Conservation (phyloP, 2,329 filamentous ascomycete genomes). For the Xylaria sp. region DNA sequence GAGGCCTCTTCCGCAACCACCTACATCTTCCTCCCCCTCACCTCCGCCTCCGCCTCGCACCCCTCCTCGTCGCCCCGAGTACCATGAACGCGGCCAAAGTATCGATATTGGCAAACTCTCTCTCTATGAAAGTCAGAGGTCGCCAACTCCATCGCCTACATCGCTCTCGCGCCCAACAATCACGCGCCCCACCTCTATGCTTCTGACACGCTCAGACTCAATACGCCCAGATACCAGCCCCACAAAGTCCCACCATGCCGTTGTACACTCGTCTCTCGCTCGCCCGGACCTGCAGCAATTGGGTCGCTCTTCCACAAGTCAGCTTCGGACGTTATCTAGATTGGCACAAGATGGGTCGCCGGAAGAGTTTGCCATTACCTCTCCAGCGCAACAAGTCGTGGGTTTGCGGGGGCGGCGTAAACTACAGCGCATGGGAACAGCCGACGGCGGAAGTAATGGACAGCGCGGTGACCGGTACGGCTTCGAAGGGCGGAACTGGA, state of each 20-base stretch:
- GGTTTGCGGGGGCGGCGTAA: constrained; percentile 86
- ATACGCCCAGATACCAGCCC: constrained; percentile 52
- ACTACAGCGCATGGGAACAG: constrained; percentile 76
- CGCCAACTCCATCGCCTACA: constrained; percentile 52
- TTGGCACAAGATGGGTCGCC: constrained; percentile 79
- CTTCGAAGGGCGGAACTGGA: constrained; percentile 92
- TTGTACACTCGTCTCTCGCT: constrained; percentile 61
- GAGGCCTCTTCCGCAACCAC: constrained; percentile 76
- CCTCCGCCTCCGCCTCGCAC: constrained; percentile 49
- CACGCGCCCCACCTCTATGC: constrained; percentile 68
- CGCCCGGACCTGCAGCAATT: constrained; percentile 82
- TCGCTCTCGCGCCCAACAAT: constrained; percentile 41
- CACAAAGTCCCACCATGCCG: constrained; percentile 48
- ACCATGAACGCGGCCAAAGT: constrained; percentile 70
- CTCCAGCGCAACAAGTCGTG: constrained; percentile 83
- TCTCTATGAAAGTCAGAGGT: constrained; percentile 56
- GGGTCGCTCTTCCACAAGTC: constrained; percentile 87
- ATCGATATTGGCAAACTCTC: constrained; percentile 69
- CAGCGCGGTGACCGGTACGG: constrained; percentile 64
- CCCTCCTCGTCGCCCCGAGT: constrained; percentile 56
- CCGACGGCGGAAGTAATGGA: constrained; percentile 54
- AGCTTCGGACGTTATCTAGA: constrained; percentile 86
- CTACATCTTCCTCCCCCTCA: constrained; percentile 55
- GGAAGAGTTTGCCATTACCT: constrained; percentile 83
- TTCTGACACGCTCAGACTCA: constrained; percentile 68